A percentile compares a stretch with the other conserved stretches of the same genome.
phyloP scores from a whole-genome alignment of 371 early-diverging fungal genomes.

The Rhizopus sp. region DNA sequence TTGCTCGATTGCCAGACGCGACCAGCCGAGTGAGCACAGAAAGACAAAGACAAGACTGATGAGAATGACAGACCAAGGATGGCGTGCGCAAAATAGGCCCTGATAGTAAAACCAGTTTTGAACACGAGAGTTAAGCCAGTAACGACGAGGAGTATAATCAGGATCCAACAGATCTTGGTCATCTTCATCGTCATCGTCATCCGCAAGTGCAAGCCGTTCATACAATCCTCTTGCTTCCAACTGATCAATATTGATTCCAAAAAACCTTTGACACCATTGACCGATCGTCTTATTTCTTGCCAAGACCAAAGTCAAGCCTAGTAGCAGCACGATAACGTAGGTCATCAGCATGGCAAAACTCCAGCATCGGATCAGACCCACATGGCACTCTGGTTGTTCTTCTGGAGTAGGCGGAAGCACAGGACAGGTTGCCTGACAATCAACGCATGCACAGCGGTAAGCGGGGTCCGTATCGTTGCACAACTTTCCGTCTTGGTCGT shows the following conservation, averaged over 20 bases:
- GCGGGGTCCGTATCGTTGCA: conserved; percentile 64
- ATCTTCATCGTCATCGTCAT: conserved; percentile 39
- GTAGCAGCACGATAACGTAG: conserved; percentile 44
- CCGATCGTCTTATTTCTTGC: conserved; percentile 21
- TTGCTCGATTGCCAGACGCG: conserved; percentile 57
- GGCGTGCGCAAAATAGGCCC: conserved; percentile 64
- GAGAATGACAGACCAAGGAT: conserved; percentile 61
- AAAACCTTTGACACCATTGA: conserved; percentile 15
- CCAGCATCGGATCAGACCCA: conserved; percentile 60
- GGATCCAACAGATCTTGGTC: conserved; percentile 54
- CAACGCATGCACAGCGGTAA: conserved; percentile 74
- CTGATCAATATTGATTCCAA: conserved; percentile 25
- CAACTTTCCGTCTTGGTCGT: conserved; percentile 44
- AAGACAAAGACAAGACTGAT: conserved; percentile 47
- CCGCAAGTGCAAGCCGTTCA: conserved; percentile 54
- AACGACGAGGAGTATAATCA: conserved; percentile 59
- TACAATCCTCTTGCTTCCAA: conserved; percentile 44
- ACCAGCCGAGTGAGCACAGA: conserved; percentile 62
- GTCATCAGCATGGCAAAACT: conserved; percentile 57
- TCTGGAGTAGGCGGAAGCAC: conserved; percentile 53
- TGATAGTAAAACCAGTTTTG: conserved; percentile 71
- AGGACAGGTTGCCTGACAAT: conserved; percentile 67
- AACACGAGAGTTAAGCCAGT: conserved; percentile 59
- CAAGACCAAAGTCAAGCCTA: conserved; percentile 30
- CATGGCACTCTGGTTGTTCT: conserved; percentile 53